Evolutionary conservation across 768 basidiomycete genomes (phyloP), one percentile per base, ranked within the genome.

Genomic region (Rubroboletus pulcherrimus): DNA sequence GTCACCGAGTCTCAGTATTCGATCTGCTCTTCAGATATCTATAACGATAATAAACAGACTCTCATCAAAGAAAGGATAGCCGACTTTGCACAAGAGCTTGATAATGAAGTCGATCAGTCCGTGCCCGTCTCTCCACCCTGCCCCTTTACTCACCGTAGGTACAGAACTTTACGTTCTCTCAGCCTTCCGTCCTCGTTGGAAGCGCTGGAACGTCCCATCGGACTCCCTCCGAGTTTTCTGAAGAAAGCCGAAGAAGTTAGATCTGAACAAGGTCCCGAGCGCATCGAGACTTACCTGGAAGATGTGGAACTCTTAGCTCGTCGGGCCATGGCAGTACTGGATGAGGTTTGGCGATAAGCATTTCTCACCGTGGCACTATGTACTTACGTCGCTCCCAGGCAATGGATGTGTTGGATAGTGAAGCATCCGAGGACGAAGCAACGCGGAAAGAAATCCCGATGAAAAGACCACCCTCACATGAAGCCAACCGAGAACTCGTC

Each of bases 141-240:
- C 33, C 38, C 39, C 30, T 35, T 57, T 19, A 29, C 55, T 63
- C 31, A 62, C 42, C 33, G 4, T 26, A n/a, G 44, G 31, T 37
- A 31, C 64, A 93, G 91, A 45, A 78, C 80, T 7, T 71, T 95
- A 15, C 84, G 82, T 61, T 78, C 75, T 1, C 77, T 91, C 44
- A 90, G 91, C 64, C 81, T 97, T 15, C 96, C 94, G 7, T 85
- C 90, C 1, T 79, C 92, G 1, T 78, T 97, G 26, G 93, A 98
- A 64, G 93, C 92, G 1, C 74, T 97, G 3, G 93, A 96, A 64
- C 80, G 86, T 26, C 91, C 91, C 1, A 81, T 92, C 24, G 92
- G 93, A 17, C 77, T 98, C 15, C 96, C 96, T 7, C 89, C 93
- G 0, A 92, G 92, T 59, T 73, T 98, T 24, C 70, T 98, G 48